Percentiles rank a stretch among this genome's conserved stretches.
phyloP scores from a whole-genome alignment of 2,329 filamentous ascomycete genomes.

The Aspergillus cejpii region DNA sequence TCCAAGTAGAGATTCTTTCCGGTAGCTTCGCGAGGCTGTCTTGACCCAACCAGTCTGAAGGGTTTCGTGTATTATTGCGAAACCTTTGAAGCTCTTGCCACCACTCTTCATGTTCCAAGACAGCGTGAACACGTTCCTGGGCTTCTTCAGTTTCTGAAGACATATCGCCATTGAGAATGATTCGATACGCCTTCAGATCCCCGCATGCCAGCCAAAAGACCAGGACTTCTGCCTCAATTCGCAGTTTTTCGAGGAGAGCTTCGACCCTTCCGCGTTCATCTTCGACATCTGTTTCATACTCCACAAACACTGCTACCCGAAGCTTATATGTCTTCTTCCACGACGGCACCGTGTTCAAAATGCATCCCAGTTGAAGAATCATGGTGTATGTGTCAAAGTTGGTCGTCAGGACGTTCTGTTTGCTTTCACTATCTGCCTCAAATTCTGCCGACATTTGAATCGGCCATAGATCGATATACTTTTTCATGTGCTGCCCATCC shows the following conservation, averaged over 20 bases:
- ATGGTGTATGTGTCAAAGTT: constrained; percentile 88
- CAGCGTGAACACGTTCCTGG: constrained; percentile 56
- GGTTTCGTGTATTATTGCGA: constrained; percentile 23
- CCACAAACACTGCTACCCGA: constrained; percentile 78
- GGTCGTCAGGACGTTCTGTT: constrained; percentile 64
- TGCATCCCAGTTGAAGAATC: constrained; percentile 81
- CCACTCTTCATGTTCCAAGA: constrained; percentile 68
- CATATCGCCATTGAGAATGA: constrained; percentile 65
- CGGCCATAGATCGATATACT: constrained; percentile 82
- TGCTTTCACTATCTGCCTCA: constrained; percentile 57
- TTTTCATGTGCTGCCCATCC: constrained; percentile 57
- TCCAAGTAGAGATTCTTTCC: constrained; percentile 44
- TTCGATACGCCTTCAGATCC: constrained; percentile 63
- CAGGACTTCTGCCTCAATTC: constrained; percentile 70
- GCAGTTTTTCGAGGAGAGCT: constrained; percentile 68
- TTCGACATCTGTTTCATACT: constrained; percentile 76
- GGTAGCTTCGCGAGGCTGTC: constrained; percentile 29
- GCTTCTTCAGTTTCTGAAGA: constrained; percentile 48
- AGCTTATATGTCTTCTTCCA: constrained; percentile 70
- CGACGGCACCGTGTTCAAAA: constrained; percentile 69
- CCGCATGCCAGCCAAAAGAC: constrained; percentile 79
- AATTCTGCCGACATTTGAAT: constrained; percentile 90
- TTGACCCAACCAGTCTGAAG: constrained; percentile 11
- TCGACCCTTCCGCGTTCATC: constrained; percentile 68
- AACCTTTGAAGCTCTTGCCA: constrained; percentile 66